Evolutionary conservation across 1,284 basidiomycete species (phyloP), one percentile per base, ranked within the genome.

Genomic region (Golubevia sp.): DNA sequence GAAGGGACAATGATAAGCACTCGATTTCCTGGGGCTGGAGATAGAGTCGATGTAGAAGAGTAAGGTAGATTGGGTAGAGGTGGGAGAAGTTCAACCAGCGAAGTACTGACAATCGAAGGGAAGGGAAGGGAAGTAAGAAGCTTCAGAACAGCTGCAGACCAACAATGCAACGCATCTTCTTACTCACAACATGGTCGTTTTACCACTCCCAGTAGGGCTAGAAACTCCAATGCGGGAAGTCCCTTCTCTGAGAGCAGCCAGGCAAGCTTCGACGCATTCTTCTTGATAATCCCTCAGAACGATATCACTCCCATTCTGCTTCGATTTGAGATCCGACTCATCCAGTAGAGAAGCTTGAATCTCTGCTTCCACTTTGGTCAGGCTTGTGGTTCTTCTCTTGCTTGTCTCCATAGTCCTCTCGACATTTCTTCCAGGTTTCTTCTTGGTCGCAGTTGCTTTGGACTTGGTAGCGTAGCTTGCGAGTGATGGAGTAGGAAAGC

Each of bases 1-100:
- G 90, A 91, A 73, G 92, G 93, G 49, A 96, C 94, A 34, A 96
- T 88, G 71, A 96, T 89, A 58, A 96, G 85, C n/a, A 91, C 88
- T 30, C 87, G 86, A 3, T 81, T 88, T 11, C 1, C 62, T 15
- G 13, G 30, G 21, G 25, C 18, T 49, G 26, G 34, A 23, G 56
- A 8, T 20, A 15, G 15, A 44, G 26, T 51, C 48, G 56, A 58
- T 26, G 11, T 20, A 21, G n/a, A 27, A 23, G 11, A 23, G 23
- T 26, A 24, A n/a, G 21, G 55, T 20, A 49, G n/a, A 62, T 44
- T 6, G 30, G 55, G 4, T 2, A 64, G 34, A 15, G 64, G 3
- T 1, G 70, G 66, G 2, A 82, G 62, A 0, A 65, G 64, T n/a
- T 69, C 61, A 21, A 79, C 65, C n/a, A 82, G 70, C 30, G 72